Base-by-base conservation (phyloP, 768 basidiomycete species). In the Aureoboletus auriporus region DNA sequence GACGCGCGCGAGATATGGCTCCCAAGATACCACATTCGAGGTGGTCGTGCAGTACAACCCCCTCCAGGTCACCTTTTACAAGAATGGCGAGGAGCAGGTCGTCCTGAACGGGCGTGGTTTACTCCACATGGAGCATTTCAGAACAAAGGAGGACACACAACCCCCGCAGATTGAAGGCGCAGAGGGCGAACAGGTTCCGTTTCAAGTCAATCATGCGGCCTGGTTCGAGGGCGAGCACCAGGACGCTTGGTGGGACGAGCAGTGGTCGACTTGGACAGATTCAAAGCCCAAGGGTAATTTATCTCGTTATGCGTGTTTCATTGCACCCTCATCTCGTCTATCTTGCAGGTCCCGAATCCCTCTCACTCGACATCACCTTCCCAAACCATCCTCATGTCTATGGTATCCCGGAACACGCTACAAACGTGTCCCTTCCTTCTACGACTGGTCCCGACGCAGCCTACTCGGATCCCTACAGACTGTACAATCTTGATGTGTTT, bases 111-210 rank as follows among this genome's bases (percentile, higher is more conserved):
- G 89, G 2, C 77, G 83, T 35, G 89, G 90, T 2, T 75, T 99
- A 28, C 73, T 99, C 54, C 94, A 98, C 57, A 94, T 99, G 95
- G 96, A 99, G 63, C 96, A 98, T 68, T 97, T 94, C 76, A 87
- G 90, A 58, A 75, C 74, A 17, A 83, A 86, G 61, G 67, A 69
- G 45, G 61, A 52, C 1, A 75, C 74, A 27, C 66, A 72, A 10
- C 69, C 77, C 26, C 71, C 70, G 17, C 72, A 67, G 52, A 64
- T 61, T 14, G 54, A 60, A 12, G 71, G 70, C 37, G 66, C 70
- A 16, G 71, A 73, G 41, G 65, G 68, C 13, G 71, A 74, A 53
- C 84, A 88, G 60, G 71, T 66, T 4, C 79, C 81, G 2, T 56
- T 89, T 28, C 69, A 82, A 47, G 67, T 68, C 26, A 79, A 82